These are phyloP conservation scores for Triangularia setosa DNA, from an alignment of 2,329 filamentous ascomycete genomes.

Conservation along the genomic window DNA sequence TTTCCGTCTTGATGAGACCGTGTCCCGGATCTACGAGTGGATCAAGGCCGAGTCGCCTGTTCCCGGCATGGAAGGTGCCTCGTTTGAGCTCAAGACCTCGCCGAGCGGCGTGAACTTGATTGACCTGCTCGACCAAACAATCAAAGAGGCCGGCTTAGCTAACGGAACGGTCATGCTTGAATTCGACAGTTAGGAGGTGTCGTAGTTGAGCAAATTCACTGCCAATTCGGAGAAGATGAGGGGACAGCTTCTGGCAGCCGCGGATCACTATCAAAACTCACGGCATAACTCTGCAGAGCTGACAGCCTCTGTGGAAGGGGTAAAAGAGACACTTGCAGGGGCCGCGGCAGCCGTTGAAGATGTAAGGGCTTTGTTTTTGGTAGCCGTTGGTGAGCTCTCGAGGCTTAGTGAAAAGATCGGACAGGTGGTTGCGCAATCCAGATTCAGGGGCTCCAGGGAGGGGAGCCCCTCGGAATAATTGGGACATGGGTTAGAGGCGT, in stretches of 20 bases:
- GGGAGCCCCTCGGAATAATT: background rate
- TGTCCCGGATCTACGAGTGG: conserved; percentile 90
- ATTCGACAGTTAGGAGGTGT: conserved; percentile 57
- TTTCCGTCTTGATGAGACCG: conserved; percentile 73
- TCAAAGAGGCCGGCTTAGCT: conserved; percentile 80
- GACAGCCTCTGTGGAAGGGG: too few species aligned
- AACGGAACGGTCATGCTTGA: conserved; percentile 96
- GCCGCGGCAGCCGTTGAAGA: background rate
- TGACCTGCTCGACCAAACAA: conserved; percentile 65
- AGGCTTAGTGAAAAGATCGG: too few species aligned
- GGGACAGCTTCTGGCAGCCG: background rate
- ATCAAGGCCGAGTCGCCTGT: conserved; percentile 77
- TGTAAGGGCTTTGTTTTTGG: background rate
- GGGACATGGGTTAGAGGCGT: background rate
- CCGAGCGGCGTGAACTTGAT: conserved; percentile 76
- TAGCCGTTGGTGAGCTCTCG: too few species aligned
- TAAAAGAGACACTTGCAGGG: background rate
- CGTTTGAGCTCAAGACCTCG: conserved; percentile 87
- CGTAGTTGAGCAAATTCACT: background rate
- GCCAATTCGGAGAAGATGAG: background rate
- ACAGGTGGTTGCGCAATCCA: background rate
- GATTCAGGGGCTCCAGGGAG: background rate
- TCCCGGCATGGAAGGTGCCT: conserved; percentile 70
- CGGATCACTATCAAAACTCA: background rate
- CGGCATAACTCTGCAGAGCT: too few species aligned